Evolutionary conservation across 768 basidiomycete genomes (phyloP), one percentile per base, ranked within the genome.

Genomic region (Boletus rufocinnamomeus): DNA sequence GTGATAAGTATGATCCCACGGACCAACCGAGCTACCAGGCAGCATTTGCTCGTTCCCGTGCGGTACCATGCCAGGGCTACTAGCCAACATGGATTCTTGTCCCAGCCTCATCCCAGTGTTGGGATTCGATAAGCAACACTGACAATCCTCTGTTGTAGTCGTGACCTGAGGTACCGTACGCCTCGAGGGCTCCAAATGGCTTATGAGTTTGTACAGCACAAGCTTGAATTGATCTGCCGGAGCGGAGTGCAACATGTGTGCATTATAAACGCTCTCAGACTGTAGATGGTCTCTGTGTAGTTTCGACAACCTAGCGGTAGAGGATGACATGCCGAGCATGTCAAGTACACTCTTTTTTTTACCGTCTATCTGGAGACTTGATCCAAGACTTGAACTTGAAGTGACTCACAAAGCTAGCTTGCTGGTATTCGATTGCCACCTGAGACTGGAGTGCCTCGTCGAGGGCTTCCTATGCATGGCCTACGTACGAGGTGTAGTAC

Each of bases 181-280:
- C 56, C 91, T 80, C 6, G 83, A 74, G 2, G 93, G 85, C 64
- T 99, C 97, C 52, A 96, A 82, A 66, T 91, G 91, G 45, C 94
- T 97, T 80, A 98, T 89, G 37, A 99, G 78, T 72, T 97, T 98
- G 80, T 97, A 98, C 34, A 99, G 73, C 0, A 95, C 95, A 54
- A 95, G 85, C 71, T 98, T 98, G 82, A 95, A 98, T 0, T 95
- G 95, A 72, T 98, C 97, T 17, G 86, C 86, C 3, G 87, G 88
- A 21, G 89, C 83, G 4, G 91, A 87, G 72, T 95, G 93, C 37
- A 95, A 72, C 85, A 98, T 92, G 64, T 94, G 92, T 0, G 91
- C 85, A 64, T 92, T 92, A 71, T 91, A 93, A 2, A 86, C 79
- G 0, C 86, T 80, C 63, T n/a, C n/a, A n/a, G n/a, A n/a, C n/a